These are phyloP conservation scores for Podila horticola DNA, from an alignment of 192 early-diverging fungal genomes.

Conservation along the genomic window DNA sequence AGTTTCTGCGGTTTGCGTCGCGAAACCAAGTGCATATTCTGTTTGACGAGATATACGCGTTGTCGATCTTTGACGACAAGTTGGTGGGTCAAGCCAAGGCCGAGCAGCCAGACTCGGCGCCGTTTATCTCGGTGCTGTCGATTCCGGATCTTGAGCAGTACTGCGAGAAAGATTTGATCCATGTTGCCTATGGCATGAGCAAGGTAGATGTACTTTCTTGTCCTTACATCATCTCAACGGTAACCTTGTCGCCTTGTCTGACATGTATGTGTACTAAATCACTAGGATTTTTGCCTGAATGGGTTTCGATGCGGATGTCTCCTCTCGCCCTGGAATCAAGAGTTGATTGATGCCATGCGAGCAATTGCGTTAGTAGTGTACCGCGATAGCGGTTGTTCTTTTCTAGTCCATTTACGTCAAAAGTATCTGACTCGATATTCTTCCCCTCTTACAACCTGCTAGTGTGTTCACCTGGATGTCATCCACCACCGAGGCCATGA, in stretches of 20 bases:
- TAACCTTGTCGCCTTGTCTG: background rate
- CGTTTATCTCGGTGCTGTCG: slow-evolving; percentile 75
- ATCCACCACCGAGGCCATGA: slow-evolving; percentile 64
- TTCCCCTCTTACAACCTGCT: background rate
- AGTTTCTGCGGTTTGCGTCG: slow-evolving; percentile 71
- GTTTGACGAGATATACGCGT: slow-evolving; percentile 86
- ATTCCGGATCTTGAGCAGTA: slow-evolving; percentile 63
- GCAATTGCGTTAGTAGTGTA: slow-evolving; percentile 53
- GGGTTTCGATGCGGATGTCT: slow-evolving; percentile 76
- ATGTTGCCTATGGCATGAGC: slow-evolving; percentile 82
- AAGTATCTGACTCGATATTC: no score
- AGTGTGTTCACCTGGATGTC: slow-evolving; percentile 74
- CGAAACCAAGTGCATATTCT: slow-evolving; percentile 71
- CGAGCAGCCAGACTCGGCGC: slow-evolving; percentile 32
- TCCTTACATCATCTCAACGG: background rate
- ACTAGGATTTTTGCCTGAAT: slow-evolving; percentile 72
- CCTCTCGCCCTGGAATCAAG: slow-evolving; percentile 70
- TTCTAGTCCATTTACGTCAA: background rate
- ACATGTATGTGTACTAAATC: background rate
- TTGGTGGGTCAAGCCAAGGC: slow-evolving; percentile 24
- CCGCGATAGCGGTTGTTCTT: background rate
- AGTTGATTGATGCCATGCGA: slow-evolving; percentile 48
- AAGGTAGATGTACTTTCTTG: slow-evolving; percentile 60
- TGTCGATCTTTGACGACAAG: slow-evolving; percentile 65
- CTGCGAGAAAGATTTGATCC: slow-evolving; percentile 70